Percentiles rank a stretch among this genome's conserved stretches.
Conservation (phyloP, 2,329 filamentous ascomycete species). For the Fusarium verticillioides region DNA sequence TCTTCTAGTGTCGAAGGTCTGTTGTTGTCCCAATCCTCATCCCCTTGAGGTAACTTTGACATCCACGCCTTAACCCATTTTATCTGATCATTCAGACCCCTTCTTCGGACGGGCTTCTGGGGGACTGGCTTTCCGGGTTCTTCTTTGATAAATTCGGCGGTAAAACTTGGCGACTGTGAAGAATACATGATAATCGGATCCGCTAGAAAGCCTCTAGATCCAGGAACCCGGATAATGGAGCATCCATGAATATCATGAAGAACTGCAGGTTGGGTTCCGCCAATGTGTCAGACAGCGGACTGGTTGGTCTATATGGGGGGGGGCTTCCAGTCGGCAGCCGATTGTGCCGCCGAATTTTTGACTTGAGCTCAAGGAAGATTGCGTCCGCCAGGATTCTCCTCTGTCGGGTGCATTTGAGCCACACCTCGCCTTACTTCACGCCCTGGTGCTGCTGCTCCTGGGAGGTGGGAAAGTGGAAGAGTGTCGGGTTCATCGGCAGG, state of each 20-base stretch:
- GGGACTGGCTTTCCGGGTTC: slow-evolving; percentile 40
- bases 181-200: slow-evolving; percentile 33
- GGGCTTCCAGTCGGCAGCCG: slow-evolving; percentile 34
- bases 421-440: slow-evolving; percentile 33
- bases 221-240: slow-evolving; percentile 17
- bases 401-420: slow-evolving; percentile 29
- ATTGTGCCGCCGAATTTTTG: slow-evolving; percentile 38
- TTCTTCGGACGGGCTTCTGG: slow-evolving; percentile 40
- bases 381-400: slow-evolving; percentile 25
- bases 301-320: slow-evolving; percentile 32
- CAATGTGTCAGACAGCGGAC: slow-evolving; percentile 26
- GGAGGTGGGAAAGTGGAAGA: slow-evolving; percentile 8
- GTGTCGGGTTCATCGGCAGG: slow-evolving; percentile 31
- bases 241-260: slow-evolving; percentile 30
- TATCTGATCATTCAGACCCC: slow-evolving; percentile 41
- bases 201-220: slow-evolving; percentile 23
- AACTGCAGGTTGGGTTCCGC: slow-evolving; percentile 21
- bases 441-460: slow-evolving; percentile 15
- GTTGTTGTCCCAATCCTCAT: slow-evolving; percentile 45
- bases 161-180: slow-evolving; percentile 32
- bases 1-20: slow-evolving; percentile 38
- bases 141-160: slow-evolving; percentile 42
- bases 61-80: slow-evolving; percentile 44
- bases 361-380: slow-evolving; percentile 35
- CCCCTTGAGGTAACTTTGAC: slow-evolving; percentile 42